phyloP scores from a whole-genome alignment of 305 asterid species.

The Fraxinus greggii region DNA sequence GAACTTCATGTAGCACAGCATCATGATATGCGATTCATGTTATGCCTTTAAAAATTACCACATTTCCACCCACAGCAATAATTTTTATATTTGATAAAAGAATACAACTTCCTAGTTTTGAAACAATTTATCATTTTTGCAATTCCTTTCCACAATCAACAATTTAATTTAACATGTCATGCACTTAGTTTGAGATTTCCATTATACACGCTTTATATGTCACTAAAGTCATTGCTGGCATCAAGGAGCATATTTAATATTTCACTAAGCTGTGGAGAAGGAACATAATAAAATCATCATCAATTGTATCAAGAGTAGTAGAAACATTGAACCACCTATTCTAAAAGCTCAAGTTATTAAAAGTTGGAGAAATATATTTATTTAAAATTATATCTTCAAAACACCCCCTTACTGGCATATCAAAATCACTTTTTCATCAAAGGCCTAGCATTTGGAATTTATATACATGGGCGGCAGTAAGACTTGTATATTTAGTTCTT shows the following conservation, averaged over 20 bases:
- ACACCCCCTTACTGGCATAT: background rate
- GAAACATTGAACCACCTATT: background rate
- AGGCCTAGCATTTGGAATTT: background rate
- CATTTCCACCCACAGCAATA: background rate
- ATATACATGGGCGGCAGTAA: background rate
- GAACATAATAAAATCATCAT: background rate
- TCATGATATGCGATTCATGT: background rate
- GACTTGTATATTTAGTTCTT: background rate
- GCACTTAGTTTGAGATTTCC: background rate
- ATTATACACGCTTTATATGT: background rate
- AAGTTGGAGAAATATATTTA: background rate
- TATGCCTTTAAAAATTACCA: background rate
- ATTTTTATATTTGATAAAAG: background rate
- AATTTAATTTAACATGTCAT: background rate
- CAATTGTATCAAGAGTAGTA: background rate
- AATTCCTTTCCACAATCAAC: background rate
- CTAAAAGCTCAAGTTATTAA: background rate
- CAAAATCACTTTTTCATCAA: background rate
- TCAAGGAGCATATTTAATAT: background rate
- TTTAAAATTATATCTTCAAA: background rate
- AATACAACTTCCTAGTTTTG: background rate
- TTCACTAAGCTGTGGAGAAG: background rate
- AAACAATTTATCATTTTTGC: background rate
- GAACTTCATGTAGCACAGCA: background rate
- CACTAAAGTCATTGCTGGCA: background rate